Evolutionary conservation across 495 filamentous ascomycete genomes (phyloP).

Genomic region (Hypoxylon rickii): DNA sequence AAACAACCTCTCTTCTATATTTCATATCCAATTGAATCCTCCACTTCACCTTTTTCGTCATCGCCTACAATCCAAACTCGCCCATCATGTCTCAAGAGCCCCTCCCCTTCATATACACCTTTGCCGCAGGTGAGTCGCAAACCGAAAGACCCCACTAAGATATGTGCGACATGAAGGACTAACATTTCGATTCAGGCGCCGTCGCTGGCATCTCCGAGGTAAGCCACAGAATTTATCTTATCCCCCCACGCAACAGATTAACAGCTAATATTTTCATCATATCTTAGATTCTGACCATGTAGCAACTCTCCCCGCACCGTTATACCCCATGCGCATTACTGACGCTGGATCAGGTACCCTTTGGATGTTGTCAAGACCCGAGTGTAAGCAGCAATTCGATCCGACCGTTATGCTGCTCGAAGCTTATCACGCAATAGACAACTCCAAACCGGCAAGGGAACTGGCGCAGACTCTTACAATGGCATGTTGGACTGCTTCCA

Average conservation of each 20-base stretch:
- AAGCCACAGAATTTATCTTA: conserved; percentile 40
- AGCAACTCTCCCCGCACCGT: conserved; percentile 27
- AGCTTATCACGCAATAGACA: conserved; percentile 63
- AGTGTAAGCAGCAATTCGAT: conserved; percentile 65
- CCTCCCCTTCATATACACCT: conserved; percentile 84
- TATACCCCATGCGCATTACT: conserved; percentile 62
- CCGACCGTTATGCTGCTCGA: conserved; percentile 3
- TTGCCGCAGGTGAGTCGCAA: conserved; percentile 67
- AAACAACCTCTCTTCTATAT: conserved; percentile 4
- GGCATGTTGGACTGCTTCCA: conserved; percentile 97
- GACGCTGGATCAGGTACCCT: conserved; percentile 73
- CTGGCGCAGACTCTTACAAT: conserved; percentile 82
- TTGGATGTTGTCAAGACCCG: conserved; percentile 97
- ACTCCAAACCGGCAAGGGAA: conserved; percentile 73
- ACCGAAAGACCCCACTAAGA: not conserved
- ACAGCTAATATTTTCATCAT: conserved; percentile 8
- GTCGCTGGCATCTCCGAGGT: conserved; percentile 93
- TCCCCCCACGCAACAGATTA: conserved; percentile 9
- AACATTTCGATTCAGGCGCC: conserved; percentile 55
- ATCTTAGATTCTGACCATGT: conserved; percentile 19
- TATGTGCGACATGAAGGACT: conserved; percentile 13
- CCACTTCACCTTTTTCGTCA: not conserved
- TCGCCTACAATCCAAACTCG: conserved; percentile 10
- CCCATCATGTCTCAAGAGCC: conserved; percentile 69
- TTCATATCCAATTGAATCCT: conserved; percentile 2